Conservation (phyloP, 169 alveolate species). For the Babesia bovis region DNA sequence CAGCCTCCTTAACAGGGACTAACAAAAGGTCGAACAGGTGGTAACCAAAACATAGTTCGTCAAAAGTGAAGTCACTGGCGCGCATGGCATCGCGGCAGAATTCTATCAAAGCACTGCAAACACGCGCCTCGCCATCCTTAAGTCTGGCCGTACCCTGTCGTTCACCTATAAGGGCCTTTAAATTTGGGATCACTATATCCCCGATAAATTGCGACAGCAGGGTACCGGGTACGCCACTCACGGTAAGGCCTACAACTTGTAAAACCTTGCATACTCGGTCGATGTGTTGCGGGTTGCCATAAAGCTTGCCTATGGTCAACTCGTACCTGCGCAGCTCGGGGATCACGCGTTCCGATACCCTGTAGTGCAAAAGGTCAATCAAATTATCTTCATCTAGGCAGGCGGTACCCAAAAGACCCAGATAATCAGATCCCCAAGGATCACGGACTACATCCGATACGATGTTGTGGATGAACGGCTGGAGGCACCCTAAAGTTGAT, state of each 20-base stretch:
- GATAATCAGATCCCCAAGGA: conserved; percentile 53
- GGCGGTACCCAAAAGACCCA: conserved; percentile 23
- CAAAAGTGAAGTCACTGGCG: conserved; percentile 17
- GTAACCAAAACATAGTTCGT: conserved; percentile 56
- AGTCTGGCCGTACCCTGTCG: conserved; percentile 48
- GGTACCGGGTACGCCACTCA: conserved; percentile 4
- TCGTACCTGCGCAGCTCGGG: conserved; percentile 18
- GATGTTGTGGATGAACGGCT: conserved; percentile 52
- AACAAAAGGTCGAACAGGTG: conserved; percentile 53
- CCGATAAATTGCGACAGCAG: conserved; percentile 26
- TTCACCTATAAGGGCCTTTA: conserved; percentile 51
- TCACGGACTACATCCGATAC: conserved; percentile 34
- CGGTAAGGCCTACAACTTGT: conserved; percentile 19
- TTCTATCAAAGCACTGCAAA: conserved; percentile 9
- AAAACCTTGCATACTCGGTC: conserved; percentile 20
- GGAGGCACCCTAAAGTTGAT: conserved; percentile 26
- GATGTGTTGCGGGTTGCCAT: not conserved
- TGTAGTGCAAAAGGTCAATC: conserved; percentile 40
- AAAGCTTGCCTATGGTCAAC: conserved; percentile 15
- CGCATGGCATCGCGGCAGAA: not conserved
- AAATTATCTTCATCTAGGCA: conserved; percentile 56
- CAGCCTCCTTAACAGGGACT: conserved; percentile 57
- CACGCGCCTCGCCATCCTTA: conserved; percentile 21
- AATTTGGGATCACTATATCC: conserved; percentile 38
- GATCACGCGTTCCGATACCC: conserved; percentile 32